Percentiles rank a stretch among this genome's conserved stretches.
These are phyloP conservation scores for Coniochaeta pulveracea DNA, from an alignment of 2,329 filamentous ascomycete genomes.

Conservation along the genomic window DNA sequence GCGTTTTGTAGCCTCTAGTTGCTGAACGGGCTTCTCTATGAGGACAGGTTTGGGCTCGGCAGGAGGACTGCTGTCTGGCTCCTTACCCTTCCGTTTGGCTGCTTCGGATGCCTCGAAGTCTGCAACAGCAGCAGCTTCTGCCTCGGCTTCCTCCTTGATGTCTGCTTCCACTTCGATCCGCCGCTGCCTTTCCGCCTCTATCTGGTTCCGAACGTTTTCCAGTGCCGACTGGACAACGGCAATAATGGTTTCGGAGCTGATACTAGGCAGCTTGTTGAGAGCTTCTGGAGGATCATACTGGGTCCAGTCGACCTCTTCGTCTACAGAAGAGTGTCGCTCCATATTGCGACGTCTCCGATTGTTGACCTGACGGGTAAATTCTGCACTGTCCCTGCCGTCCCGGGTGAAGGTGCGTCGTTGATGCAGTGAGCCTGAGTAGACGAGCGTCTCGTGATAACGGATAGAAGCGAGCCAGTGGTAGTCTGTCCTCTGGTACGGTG, in stretches of 20 bases:
- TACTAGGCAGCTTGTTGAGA: slow-evolving; percentile 24
- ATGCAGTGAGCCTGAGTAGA: not conserved
- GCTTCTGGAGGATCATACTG: slow-evolving; percentile 33
- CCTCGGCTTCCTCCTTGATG: slow-evolving; percentile 8
- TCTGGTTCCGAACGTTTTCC: slow-evolving; percentile 28
- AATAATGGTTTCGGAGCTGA: slow-evolving; percentile 26
- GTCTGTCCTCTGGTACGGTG: not conserved
- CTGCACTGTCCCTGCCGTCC: not conserved
- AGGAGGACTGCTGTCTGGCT: not conserved
- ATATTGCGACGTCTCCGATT: not conserved
- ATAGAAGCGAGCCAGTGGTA: not conserved
- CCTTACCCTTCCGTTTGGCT: slow-evolving; percentile 8
- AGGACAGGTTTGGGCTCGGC: not conserved
- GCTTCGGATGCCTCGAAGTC: slow-evolving; percentile 11
- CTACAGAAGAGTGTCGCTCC: slow-evolving; percentile 8
- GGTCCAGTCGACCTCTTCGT: slow-evolving; percentile 28
- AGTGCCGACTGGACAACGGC: slow-evolving; percentile 32
- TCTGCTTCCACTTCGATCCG: slow-evolving; percentile 16
- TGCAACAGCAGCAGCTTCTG: slow-evolving; percentile 7
- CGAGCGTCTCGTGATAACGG: not conserved
- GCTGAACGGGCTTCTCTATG: slow-evolving; percentile 17
- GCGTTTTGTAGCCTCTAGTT: no score
- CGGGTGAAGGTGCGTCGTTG: not conserved
- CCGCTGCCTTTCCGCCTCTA: slow-evolving; percentile 19
- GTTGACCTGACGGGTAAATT: not conserved